Percentiles rank a stretch among this genome's conserved stretches.
These are phyloP conservation scores for Trichoderma sp. DNA, from an alignment of 2,329 filamentous ascomycete genomes.

Conservation along the genomic window DNA sequence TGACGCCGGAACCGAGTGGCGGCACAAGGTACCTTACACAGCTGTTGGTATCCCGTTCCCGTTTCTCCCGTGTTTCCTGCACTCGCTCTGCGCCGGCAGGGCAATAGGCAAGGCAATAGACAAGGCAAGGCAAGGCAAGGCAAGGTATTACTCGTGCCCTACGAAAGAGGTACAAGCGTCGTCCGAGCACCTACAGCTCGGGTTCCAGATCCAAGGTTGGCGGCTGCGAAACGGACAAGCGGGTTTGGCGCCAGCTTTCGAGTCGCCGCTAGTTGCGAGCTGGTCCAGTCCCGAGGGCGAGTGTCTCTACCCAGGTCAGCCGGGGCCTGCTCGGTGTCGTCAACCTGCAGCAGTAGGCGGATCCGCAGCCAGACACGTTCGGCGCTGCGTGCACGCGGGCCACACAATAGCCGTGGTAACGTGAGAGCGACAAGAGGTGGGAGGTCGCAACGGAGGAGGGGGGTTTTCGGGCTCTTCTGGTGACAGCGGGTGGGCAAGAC, in stretches of 20 bases:
- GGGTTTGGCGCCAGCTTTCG: conserved; percentile 34
- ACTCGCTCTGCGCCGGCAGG: background rate
- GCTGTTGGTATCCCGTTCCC: background rate
- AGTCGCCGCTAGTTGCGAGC: conserved; percentile 29
- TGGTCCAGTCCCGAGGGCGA: conserved; percentile 35
- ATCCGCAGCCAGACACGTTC: conserved; percentile 27
- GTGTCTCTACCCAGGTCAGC: conserved; percentile 28
- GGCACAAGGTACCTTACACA: conserved; percentile 1
- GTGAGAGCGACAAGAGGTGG: conserved; percentile 9
- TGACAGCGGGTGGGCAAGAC: conserved; percentile 8
- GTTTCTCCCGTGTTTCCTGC: conserved; percentile 18
- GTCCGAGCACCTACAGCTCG: background rate
- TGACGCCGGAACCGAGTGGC: conserved; percentile 21
- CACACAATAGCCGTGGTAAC: conserved; percentile 27
- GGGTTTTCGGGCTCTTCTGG: background rate
- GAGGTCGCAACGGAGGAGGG: conserved; percentile 9
- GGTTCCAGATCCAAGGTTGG: no score
- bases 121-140: background rate
- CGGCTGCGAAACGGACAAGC: conserved; percentile 32
- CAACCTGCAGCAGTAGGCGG: conserved; percentile 33
- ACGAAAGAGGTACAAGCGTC: no score
- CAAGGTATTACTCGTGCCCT: background rate
- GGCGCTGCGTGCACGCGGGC: conserved; percentile 25
- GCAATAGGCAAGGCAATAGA: background rate
- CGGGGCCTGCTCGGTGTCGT: conserved; percentile 32